Evolutionary conservation across 2,329 filamentous ascomycete genomes (phyloP).

Genomic region (Pseudogymnoascus sp.): DNA sequence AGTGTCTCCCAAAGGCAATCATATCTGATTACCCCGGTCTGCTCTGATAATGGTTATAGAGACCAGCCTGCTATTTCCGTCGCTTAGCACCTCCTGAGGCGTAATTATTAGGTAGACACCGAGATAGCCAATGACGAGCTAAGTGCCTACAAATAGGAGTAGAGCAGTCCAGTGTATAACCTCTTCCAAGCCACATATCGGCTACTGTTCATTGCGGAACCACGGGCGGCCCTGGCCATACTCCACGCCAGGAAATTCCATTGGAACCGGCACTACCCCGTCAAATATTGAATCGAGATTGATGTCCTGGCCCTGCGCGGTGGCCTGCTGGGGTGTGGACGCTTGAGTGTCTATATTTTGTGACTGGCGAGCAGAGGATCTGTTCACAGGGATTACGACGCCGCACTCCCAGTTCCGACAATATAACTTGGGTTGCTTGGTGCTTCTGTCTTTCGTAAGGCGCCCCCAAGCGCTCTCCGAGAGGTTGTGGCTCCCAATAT

Average conservation of each 20-base stretch:
- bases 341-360: not conserved
- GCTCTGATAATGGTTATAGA: not conserved
- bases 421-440: conserved; percentile 65
- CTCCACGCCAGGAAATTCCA: conserved; percentile 48
- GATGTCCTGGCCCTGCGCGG: not conserved
- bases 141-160: not conserved
- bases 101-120: not conserved
- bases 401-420: conserved; percentile 96
- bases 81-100: not conserved
- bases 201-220: conserved; percentile 17
- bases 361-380: conserved; percentile 18
- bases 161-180: not conserved
- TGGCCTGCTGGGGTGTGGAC: not conserved
- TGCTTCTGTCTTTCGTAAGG: conserved; percentile 60
- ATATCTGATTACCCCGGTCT: not conserved
- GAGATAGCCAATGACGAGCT: not conserved
- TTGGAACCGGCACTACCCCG: conserved; percentile 54
- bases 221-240: conserved; percentile 26
- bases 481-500: conserved; percentile 84
- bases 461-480: conserved; percentile 93
- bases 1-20: not conserved
- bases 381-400: conserved; percentile 60
- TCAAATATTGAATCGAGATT: conserved; percentile 36
- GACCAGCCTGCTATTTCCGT: not conserved
- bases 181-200: not conserved